Percentiles rank a stretch among this genome's conserved stretches.
phyloP scores from a whole-genome alignment of 225 moss, liverwort and hornwort species.

The Sphagnum tenellum region DNA sequence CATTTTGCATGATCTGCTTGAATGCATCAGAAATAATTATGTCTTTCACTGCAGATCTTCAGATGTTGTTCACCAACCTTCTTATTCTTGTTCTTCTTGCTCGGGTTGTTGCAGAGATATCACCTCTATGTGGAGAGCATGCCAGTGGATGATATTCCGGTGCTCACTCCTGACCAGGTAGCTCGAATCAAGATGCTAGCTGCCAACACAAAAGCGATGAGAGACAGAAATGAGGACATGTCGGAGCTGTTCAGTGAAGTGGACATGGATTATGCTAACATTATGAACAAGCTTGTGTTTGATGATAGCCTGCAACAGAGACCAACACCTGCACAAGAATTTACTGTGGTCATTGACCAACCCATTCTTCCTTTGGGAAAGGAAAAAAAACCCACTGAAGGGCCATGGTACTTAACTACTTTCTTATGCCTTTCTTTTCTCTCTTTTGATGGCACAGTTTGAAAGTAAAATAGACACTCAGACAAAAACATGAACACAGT shows the following conservation, averaged over 20 bases:
- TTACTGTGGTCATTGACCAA: slow-evolving; percentile 28
- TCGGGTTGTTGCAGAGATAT: slow-evolving; percentile 24
- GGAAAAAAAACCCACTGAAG: slow-evolving; percentile 9
- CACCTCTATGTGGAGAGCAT: slow-evolving; percentile 56
- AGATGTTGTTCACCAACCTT: not conserved
- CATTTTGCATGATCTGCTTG: too few relatives aligned
- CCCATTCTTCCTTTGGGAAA: slow-evolving; percentile 21
- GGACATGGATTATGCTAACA: slow-evolving; percentile 50
- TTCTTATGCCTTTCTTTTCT: too few relatives aligned
- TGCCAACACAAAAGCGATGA: slow-evolving; percentile 55
- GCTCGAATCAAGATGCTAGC: slow-evolving; percentile 29
- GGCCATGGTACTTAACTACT: slow-evolving; percentile 34
- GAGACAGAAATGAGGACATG: slow-evolving; percentile 46
- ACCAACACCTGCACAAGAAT: slow-evolving; percentile 44
- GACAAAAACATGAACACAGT: too few relatives aligned
- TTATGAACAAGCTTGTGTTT: slow-evolving; percentile 67
- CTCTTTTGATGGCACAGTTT: too few relatives aligned
- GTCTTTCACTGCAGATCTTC: not conserved
- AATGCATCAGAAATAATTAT: not conserved
- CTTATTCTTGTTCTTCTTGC: not conserved
- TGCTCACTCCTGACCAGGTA: slow-evolving; percentile 36
- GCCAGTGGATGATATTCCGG: slow-evolving; percentile 68
- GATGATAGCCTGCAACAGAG: slow-evolving; percentile 42
- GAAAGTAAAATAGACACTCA: too few relatives aligned
- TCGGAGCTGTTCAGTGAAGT: slow-evolving; percentile 47